A percentile compares a stretch with the other conserved stretches of the same genome.
Conservation (phyloP, 192 early-diverging fungal genomes). For the Entomortierella lignicola region DNA sequence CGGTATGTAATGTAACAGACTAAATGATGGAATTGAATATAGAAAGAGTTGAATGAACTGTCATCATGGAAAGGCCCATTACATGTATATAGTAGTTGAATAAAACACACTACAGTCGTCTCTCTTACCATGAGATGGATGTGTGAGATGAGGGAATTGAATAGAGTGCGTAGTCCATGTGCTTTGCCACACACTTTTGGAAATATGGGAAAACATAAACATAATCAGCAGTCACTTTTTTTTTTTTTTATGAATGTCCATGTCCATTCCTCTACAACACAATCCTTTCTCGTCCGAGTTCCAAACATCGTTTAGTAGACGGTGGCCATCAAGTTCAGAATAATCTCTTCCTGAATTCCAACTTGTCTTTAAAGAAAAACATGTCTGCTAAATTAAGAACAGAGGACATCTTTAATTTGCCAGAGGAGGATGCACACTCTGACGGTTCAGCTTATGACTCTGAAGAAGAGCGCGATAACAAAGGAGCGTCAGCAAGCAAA, state of each 20-base stretch:
- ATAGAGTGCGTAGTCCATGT: not conserved
- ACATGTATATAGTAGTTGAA: no score
- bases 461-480: slow-evolving; percentile 17
- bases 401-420: slow-evolving; percentile 42
- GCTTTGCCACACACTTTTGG: not conserved
- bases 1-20: slow-evolving; percentile 93
- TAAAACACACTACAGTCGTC: no score
- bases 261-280: not conserved
- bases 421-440: slow-evolving; percentile 40
- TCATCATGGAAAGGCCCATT: no score
- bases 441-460: slow-evolving; percentile 39
- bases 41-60: no score
- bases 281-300: not conserved
- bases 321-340: no score
- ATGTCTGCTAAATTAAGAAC: slow-evolving; percentile 31
- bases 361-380: not conserved
- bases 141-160: no score
- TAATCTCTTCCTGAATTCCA: not conserved
- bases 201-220: slow-evolving; percentile 11
- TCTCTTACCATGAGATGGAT: no score
- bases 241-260: slow-evolving; percentile 3
- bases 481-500: not conserved
- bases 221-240: slow-evolving; percentile 37
- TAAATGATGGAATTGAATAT: slow-evolving; percentile 4
- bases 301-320: no score